phyloP scores from a whole-genome alignment of 108 stramenopile species.

The Chaetoceros muelleri region DNA sequence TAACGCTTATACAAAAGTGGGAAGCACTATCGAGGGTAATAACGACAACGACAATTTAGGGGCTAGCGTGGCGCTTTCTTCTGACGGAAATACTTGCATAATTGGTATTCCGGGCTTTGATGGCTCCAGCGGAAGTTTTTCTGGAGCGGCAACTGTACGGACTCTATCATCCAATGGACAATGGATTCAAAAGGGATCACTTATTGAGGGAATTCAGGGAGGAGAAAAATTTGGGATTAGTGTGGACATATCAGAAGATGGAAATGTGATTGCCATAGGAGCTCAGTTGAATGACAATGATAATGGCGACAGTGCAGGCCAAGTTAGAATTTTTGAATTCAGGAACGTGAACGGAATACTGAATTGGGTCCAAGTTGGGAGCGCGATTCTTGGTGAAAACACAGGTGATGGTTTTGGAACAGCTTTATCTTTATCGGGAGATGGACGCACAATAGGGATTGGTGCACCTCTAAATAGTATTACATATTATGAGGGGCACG shows the following conservation, averaged over 20 bases:
- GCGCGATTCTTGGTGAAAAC: slow-evolving; percentile 3
- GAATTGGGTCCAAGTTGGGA: slow-evolving; percentile 1
- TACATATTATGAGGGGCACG: background rate
- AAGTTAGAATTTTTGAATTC: background rate
- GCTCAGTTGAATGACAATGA: background rate
- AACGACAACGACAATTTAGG: slow-evolving; percentile 1
- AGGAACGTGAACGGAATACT: background rate
- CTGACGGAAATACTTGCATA: too few species aligned
- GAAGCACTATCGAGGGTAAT: slow-evolving; percentile 4
- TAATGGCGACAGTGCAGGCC: background rate
- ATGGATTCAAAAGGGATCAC: too few species aligned
- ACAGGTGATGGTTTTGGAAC: background rate
- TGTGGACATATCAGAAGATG: slow-evolving; percentile 11
- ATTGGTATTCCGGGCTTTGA: too few species aligned
- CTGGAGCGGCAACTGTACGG: too few species aligned
- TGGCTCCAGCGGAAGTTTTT: too few species aligned
- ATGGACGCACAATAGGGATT: slow-evolving; percentile 8
- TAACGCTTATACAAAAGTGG: background rate
- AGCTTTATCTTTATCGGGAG: slow-evolving; percentile 4
- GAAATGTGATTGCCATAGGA: background rate
- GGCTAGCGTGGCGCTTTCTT: slow-evolving; percentile 6
- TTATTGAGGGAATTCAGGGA: too few species aligned
- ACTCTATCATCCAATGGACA: too few species aligned
- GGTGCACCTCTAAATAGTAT: slow-evolving; percentile 5
- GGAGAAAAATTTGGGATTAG: slow-evolving; percentile 28